phyloP scores from a whole-genome alignment of 169 alveolate genomes.

The Cyclospora cayetanensis region DNA sequence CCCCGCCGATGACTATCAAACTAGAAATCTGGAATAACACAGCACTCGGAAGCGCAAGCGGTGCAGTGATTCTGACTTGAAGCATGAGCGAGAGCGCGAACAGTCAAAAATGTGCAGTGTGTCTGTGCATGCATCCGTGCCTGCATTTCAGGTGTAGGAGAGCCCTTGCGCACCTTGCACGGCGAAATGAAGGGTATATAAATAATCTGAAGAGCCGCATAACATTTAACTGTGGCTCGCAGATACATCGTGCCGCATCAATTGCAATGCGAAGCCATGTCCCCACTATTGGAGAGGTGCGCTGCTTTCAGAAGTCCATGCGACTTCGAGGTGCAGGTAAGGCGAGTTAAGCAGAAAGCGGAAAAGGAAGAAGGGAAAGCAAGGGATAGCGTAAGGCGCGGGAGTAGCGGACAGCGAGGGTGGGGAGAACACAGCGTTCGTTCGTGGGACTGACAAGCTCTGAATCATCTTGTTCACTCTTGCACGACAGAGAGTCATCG shows the following conservation, averaged over 20 bases:
- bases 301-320: no score
- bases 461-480: constrained; percentile 81
- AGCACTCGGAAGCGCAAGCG: background rate
- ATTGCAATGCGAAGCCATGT: no score
- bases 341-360: no score
- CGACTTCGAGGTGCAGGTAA: no score
- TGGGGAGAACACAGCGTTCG: no score
- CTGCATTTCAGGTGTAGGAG: background rate
- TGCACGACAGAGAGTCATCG: constrained; percentile 76
- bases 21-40: constrained; percentile 74
- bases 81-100: background rate
- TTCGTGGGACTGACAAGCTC: constrained; percentile 82
- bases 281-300: no score
- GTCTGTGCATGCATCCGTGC: background rate
- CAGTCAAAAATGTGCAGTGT: background rate
- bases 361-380: no score
- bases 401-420: no score
- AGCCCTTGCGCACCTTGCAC: constrained; percentile 74
- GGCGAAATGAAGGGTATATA: constrained; percentile 81
- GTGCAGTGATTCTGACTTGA: background rate
- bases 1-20: constrained; percentile 83
- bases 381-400: no score
- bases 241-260: no score
- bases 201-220: constrained; percentile 77
- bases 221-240: no score